Evolutionary conservation across 2,329 filamentous ascomycete species (phyloP).

Genomic region (Xylaria sp.): DNA sequence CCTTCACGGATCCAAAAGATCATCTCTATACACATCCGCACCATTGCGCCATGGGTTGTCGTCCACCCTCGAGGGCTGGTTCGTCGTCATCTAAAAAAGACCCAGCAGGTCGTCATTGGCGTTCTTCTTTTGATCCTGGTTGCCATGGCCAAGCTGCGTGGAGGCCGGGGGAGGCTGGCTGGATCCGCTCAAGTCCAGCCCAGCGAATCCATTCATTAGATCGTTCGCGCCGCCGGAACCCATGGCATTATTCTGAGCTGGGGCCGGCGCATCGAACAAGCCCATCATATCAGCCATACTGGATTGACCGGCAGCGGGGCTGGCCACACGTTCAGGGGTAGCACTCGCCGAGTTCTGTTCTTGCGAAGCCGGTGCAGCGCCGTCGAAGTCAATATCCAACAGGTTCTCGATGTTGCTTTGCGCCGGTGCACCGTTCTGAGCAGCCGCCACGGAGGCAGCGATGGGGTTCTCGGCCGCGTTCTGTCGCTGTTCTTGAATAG

Average conservation of each 20-base stretch:
- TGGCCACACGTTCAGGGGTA: constrained; percentile 76
- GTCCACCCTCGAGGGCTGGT: background rate
- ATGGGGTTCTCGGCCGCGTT: constrained; percentile 94
- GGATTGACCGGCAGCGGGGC: constrained; percentile 61
- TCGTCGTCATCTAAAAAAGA: constrained; percentile 58
- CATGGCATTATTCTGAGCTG: constrained; percentile 59
- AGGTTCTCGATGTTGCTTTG: constrained; percentile 93
- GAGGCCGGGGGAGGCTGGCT: constrained; percentile 73
- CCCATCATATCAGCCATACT: constrained; percentile 74
- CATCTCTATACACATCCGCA: background rate
- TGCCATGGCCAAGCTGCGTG: constrained; percentile 63
- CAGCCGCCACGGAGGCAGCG: constrained; percentile 81
- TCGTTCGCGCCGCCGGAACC: constrained; percentile 67
- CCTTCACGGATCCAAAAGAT: constrained; percentile 32
- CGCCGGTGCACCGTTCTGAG: constrained; percentile 64
- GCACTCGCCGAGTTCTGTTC: constrained; percentile 66
- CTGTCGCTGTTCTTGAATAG: constrained; percentile 95
- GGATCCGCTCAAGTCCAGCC: constrained; percentile 76
- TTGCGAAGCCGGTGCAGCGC: constrained; percentile 87
- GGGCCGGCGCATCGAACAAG: constrained; percentile 74
- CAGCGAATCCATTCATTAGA: constrained; percentile 88
- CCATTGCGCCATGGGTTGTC: constrained; percentile 13
- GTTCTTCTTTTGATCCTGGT: constrained; percentile 53
- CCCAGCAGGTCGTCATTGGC: constrained; percentile 71
- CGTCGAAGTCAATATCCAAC: constrained; percentile 95